Percentiles rank a stretch among this genome's conserved stretches.
Conservation (phyloP, 106 monocot species). For the Posidonia australis region DNA sequence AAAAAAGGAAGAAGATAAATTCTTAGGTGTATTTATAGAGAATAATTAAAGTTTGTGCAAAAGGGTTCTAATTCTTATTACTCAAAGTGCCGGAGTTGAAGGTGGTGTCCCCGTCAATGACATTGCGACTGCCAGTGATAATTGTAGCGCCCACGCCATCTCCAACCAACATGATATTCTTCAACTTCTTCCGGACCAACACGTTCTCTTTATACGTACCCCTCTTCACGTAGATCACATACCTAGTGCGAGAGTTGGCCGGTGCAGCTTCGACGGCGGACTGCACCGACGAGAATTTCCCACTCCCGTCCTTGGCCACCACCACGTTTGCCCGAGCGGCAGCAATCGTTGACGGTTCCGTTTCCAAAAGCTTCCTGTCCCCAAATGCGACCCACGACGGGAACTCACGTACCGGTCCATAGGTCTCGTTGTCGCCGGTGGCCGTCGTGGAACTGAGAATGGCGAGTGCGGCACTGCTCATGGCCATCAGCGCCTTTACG, state of each 20-base stretch:
- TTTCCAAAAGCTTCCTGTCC: background rate
- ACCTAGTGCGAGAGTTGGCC: slow-evolving; percentile 1
- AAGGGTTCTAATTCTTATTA: slow-evolving; percentile 6
- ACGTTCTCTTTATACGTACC: slow-evolving; percentile 29
- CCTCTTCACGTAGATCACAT: slow-evolving; percentile 27
- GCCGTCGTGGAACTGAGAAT: background rate
- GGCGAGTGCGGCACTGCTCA: background rate
- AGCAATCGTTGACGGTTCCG: background rate
- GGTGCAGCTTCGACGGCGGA: slow-evolving; percentile 28
- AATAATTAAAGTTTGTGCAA: background rate
- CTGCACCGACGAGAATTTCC: slow-evolving; percentile 24
- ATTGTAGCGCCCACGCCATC: slow-evolving; percentile 20
- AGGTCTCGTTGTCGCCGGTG: background rate
- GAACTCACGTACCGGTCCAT: background rate
- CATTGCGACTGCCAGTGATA: slow-evolving; percentile 27
- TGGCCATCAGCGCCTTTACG: slow-evolving; percentile 1
- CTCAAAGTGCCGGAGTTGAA: slow-evolving; percentile 28
- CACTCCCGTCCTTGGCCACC: slow-evolving; percentile 41
- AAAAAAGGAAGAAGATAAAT: no score
- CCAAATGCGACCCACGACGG: background rate
- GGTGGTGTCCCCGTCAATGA: slow-evolving; percentile 24
- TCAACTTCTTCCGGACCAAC: slow-evolving; percentile 1
- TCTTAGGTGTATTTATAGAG: background rate
- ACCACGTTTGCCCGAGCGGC: slow-evolving; percentile 15
- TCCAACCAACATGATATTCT: slow-evolving; percentile 26